Conservation (phyloP, 1,139 yeast genomes). For the Eremothecium sinecaudum region DNA sequence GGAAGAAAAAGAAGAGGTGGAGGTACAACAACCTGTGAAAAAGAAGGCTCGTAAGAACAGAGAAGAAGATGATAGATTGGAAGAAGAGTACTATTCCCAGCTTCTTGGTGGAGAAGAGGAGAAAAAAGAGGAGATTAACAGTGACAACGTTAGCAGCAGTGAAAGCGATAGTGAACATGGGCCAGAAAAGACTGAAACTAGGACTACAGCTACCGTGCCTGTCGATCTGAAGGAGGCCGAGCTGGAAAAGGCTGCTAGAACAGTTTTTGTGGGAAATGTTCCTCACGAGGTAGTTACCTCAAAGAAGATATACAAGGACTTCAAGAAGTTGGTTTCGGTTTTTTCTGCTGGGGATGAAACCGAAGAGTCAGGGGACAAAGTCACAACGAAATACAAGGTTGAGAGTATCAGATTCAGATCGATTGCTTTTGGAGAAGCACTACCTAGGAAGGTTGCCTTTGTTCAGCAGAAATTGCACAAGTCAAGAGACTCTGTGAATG, state of each 20-base stretch:
- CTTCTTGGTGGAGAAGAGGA: conserved; percentile 28
- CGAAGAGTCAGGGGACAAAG: conserved; percentile 10
- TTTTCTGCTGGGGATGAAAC: conserved; percentile 9
- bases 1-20: conserved; percentile 7
- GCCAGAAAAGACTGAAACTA: conserved; percentile 8
- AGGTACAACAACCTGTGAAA: conserved; percentile 6
- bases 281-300: conserved; percentile 55
- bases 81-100: conserved; percentile 39
- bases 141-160: conserved; percentile 11
- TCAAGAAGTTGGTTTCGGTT: conserved; percentile 54
- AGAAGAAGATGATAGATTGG: conserved; percentile 41
- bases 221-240: conserved; percentile 52
- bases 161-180: conserved; percentile 15
- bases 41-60: conserved; percentile 12
- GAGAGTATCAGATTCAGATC: conserved; percentile 84
- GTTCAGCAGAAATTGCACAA: conserved; percentile 71
- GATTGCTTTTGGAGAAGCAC: conserved; percentile 75
- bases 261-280: conserved; percentile 85
- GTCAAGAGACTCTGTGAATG: conserved; percentile 72
- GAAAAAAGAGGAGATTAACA: conserved; percentile 13
- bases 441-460: conserved; percentile 89
- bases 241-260: conserved; percentile 75
- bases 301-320: conserved; percentile 50
- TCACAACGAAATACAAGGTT: conserved; percentile 27
- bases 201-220: conserved; percentile 21